A percentile compares a stretch with the other conserved stretches of the same genome.
phyloP scores from a whole-genome alignment of 2,329 filamentous ascomycete genomes.

The Hypoxylon sp. region DNA sequence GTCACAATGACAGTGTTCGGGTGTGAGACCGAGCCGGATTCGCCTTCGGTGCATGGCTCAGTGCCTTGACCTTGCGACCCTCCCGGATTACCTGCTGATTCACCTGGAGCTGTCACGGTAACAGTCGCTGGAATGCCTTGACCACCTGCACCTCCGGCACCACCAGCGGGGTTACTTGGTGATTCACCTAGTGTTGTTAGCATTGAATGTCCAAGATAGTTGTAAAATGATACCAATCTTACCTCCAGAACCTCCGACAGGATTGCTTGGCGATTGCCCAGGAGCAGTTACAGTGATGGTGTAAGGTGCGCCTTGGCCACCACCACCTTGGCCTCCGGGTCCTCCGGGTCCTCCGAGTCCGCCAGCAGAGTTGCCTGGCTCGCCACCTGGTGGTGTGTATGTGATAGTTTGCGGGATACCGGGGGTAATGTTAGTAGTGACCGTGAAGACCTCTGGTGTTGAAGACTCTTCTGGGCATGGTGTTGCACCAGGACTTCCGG shows the following conservation, averaged over 20 bases:
- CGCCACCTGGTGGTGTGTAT: conserved; percentile 20
- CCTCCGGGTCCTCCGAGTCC: conserved; percentile 13
- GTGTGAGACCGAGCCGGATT: conserved; percentile 14
- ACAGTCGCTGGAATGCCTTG: conserved; percentile 26
- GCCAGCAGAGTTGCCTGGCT: conserved; percentile 20
- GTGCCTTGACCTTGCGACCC: conserved; percentile 27
- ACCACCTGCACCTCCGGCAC: conserved; percentile 24
- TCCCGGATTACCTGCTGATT: conserved; percentile 23
- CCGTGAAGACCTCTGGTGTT: conserved; percentile 19
- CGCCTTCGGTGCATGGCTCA: conserved; percentile 27
- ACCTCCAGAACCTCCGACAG: conserved; percentile 18
- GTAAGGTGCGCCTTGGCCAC: conserved; percentile 24
- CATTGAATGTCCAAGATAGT: no score
- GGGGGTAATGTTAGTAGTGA: conserved; percentile 28
- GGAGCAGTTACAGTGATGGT: conserved; percentile 34
- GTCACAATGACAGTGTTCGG: conserved; percentile 21
- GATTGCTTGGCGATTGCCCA: conserved; percentile 21
- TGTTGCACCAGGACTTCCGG: conserved; percentile 4
- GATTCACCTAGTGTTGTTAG: conserved; percentile 19
- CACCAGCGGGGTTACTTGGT: conserved; percentile 17
- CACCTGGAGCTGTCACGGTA: conserved; percentile 30
- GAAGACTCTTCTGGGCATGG: conserved; percentile 19
- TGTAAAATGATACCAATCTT: no score
- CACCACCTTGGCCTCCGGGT: conserved; percentile 15
- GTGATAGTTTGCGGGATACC: conserved; percentile 26